Base-by-base conservation (phyloP, 2,329 filamentous ascomycete species). In the Trichoderma simmonsii region DNA sequence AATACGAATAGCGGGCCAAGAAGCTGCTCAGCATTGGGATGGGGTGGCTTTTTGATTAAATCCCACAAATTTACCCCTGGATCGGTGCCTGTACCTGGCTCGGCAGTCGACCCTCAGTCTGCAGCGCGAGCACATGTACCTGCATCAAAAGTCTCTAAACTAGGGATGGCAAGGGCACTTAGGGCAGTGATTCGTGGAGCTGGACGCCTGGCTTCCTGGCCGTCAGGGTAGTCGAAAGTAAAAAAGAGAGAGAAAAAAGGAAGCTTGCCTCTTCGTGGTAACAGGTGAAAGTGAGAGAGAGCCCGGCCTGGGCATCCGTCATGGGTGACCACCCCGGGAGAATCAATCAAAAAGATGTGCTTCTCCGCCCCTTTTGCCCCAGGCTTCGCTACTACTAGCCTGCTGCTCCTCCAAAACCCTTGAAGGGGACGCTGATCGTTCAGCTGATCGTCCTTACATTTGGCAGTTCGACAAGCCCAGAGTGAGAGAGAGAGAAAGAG, bases 311-410 rank as follows among this genome's bases (percentile, higher is more conserved):
- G 48, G 60, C 69, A 51, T 71, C 36, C 69, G 61, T 71, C 69
- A 71, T 71, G 61, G 28, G 61, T 62, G 61, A 56, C 62, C 61
- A 71, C 61, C 61, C 61, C 51, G 48, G 69, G 36, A 54, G 56
- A 36, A 57, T 65, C 34, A 66, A 65, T 65, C 61, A 65, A 59
- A 65, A 71, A 65, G 69, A 65, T 59, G 69, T 59, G 61, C 61
- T 71, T 71, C 61, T 65, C 62, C 61, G 69, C 69, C 69, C 69
- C 69, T 71, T 71, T 71, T 65, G 69, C 61, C 62, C 69, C 59
- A 51, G 62, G 69, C 61, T 71, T 64, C 62, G 69, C 69, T 65
- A 65, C 69, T 15, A 26, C 54, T 65, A 57, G 62, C 36, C 61
- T 66, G 61, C 48, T 65, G 61, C 51, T 71, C 39, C 62, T 60